Base-by-base conservation (phyloP, 1,284 basidiomycete species). In the Ceratobasidium sp. region DNA sequence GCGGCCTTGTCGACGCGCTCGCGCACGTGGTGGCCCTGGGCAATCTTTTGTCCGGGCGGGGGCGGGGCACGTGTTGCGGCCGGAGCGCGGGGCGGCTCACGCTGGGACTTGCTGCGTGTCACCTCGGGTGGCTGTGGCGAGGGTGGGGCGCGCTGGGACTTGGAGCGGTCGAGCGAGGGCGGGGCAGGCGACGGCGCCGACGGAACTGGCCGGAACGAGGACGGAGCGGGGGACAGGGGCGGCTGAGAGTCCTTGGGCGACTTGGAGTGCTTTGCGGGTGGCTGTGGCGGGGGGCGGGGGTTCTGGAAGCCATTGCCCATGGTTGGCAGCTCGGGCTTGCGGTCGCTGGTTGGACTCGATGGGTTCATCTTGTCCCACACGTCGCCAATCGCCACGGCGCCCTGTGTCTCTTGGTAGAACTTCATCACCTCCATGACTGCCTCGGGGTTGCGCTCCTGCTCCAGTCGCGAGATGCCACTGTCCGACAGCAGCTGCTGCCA, bases 341-440 rank as follows among this genome's bases (percentile, higher is more conserved):
- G 71, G 72, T 68, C 50, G 64, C 57, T 25, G 70, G 25, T 10
- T 58, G 6, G 42, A 15, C 12, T 27, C 7, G 62, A 45, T 20
- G 50, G 73, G 20, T 88, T 88, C 87, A 96, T 86, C 85, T 92
- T 92, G 77, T 87, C 86, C 89, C 90, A 93, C 8, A 90, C 88
- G 74, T 92, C 90, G 71, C 86, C 87, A 64, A 38, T 10, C 25
- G 43, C 47, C 10, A 70, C 71, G 38, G 72, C 72, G n/a, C 73
- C 74, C 17, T 72, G 71, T 32, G 76, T 77, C 76, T 94, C 92
- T 77, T 97, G 95, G 78, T 97, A 98, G 81, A 98, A 99, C 76
- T 96, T 95, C 77, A 99, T 96, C 74, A 99, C 97, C 76, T 98
- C 97, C 87, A 97, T 95, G 70, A 99, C 94, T 0, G 95, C 94